phyloP scores from a whole-genome alignment of 2,329 filamentous ascomycete species.

The Madurella fahalii region DNA sequence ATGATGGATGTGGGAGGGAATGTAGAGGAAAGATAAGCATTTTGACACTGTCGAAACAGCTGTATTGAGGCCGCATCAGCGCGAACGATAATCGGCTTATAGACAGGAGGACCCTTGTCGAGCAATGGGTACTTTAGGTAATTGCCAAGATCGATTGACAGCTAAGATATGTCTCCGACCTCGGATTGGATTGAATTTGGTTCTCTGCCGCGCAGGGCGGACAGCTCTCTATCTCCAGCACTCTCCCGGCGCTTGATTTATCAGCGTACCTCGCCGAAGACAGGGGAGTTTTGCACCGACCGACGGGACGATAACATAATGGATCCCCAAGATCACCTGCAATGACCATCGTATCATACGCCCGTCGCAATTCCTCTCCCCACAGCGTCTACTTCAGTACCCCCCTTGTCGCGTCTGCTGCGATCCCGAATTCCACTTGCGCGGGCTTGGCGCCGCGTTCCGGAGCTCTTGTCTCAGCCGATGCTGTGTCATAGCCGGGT shows the following conservation, averaged over 20 bases:
- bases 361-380: neutral
- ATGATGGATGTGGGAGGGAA: slow-evolving; percentile 30
- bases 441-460: neutral
- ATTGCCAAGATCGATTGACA: too few relatives aligned
- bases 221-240: slow-evolving; percentile 18
- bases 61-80: too few relatives aligned
- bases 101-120: too few relatives aligned
- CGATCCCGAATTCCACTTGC: too few relatives aligned
- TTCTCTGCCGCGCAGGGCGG: too few relatives aligned
- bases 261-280: neutral
- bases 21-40: too few relatives aligned
- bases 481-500: neutral
- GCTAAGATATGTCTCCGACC: too few relatives aligned
- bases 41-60: too few relatives aligned
- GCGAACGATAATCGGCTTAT: too few relatives aligned
- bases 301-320: neutral
- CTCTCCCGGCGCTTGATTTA: neutral
- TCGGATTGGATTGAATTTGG: too few relatives aligned
- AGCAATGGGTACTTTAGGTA: too few relatives aligned
- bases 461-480: neutral
- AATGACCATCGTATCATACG: neutral
- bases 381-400: neutral
- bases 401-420: neutral
- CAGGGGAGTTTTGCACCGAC: neutral
- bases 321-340: neutral